Evolutionary conservation across 1,139 yeast species (phyloP).

Genomic region (Protomyces inouyei): DNA sequence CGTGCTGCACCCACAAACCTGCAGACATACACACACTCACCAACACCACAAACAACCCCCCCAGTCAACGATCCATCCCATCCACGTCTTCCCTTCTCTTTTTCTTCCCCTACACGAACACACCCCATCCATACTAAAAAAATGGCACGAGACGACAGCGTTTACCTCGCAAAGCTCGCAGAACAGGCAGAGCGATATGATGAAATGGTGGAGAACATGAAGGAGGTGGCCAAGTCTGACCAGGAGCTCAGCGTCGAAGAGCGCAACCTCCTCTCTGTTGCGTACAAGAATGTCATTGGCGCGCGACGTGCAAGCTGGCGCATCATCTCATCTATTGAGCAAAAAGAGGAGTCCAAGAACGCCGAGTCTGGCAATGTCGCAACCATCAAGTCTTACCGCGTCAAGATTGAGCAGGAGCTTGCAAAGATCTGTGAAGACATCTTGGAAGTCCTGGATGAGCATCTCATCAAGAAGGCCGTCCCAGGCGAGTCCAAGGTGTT

Average conservation of each 20-base stretch:
- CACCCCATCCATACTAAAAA: not conserved
- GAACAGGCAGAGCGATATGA: slow-evolving; percentile 99
- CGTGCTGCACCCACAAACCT: not conserved
- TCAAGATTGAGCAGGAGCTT: slow-evolving; percentile 91
- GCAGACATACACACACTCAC: not conserved
- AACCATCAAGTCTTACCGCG: slow-evolving; percentile 89
- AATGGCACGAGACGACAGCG: slow-evolving; percentile 64
- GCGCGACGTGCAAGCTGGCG: slow-evolving; percentile 99
- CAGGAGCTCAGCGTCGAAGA: slow-evolving; percentile 96
- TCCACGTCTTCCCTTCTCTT: not conserved
- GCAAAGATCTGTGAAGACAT: slow-evolving; percentile 94
- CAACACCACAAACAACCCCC: not conserved
- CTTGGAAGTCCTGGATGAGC: slow-evolving; percentile 76
- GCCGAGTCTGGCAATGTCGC: slow-evolving; percentile 54
- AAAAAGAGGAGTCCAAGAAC: slow-evolving; percentile 90
- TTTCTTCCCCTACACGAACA: not conserved
- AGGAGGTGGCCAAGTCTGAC: slow-evolving; percentile 91
- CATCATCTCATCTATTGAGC: slow-evolving; percentile 96
- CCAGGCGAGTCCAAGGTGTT: slow-evolving; percentile 98
- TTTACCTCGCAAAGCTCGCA: slow-evolving; percentile 94
- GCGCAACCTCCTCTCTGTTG: slow-evolving; percentile 93
- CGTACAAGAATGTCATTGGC: slow-evolving; percentile 97
- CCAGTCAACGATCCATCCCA: not conserved
- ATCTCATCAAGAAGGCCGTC: slow-evolving; percentile 90
- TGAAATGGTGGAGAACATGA: slow-evolving; percentile 80